Base-by-base conservation (phyloP, 2,329 filamentous ascomycete species). In the Pseudogymnoascus sp. region DNA sequence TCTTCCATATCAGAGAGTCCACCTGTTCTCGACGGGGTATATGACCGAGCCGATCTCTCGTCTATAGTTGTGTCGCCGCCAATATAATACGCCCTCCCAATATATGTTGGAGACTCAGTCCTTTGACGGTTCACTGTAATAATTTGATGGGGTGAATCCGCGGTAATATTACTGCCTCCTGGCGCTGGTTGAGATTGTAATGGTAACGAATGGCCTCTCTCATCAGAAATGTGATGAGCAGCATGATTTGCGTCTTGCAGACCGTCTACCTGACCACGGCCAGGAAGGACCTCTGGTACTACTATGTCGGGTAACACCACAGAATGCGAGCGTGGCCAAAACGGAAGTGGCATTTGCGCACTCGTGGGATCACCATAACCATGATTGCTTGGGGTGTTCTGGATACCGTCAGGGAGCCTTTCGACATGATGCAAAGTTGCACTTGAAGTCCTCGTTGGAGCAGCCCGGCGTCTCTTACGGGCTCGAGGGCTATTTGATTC, bases 101-200 rank as follows among this genome's bases (percentile, higher is more conserved):
- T 45, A 42, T 62, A 62, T 12, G 60, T 62, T 40, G 60, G 37
- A 62, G 60, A 39, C 36, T 61, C 60, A 12, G 60, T 39, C n/a
- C 34, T 61, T 26, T 61, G 60, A n/a, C 21, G 12, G 7, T 14
- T 61, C n/a, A 40, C 60, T n/a, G 42, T 26, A n/a, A 4, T 14
- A 14, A n/a, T 47, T 47, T 47, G 21, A 26, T 26, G 42, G 12
- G 42, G 21, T 3, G 42, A 26, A 26, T 47, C 21, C 5, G 21
- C 23, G 21, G 21, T 47, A 26, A 54, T 31, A 16, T 16, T 14
- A 8, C 47, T 54, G 23, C 8, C 60, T 16, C 36, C n/a, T 4
- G 29, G 10, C 16, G 36, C 3, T 10, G 11, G 3, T 18, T 61
- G 60, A 16, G 36, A 26, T 45, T 47, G 36, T n/a, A 47, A 14